Percentiles rank a stretch among this genome's conserved stretches.
phyloP scores from a whole-genome alignment of 805 yeast genomes.

The Metschnikowia rubicola region DNA sequence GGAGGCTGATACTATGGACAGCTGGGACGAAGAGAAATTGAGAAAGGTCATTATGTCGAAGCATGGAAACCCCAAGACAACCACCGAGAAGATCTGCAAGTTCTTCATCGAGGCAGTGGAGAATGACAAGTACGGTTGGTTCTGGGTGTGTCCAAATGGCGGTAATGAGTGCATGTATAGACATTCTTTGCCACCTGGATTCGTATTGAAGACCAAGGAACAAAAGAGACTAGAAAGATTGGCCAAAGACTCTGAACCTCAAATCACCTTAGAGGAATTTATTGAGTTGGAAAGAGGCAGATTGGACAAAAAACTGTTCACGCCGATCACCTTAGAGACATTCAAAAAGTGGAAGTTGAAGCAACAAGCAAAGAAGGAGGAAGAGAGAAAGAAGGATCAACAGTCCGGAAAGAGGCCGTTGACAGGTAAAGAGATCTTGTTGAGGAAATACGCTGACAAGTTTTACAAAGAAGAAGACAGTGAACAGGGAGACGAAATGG shows the following conservation, averaged over 20 bases:
- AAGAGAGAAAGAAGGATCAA: constrained; percentile 31
- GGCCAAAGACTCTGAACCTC: constrained; percentile 80
- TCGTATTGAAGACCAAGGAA: constrained; percentile 93
- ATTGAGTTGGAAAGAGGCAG: constrained; percentile 88
- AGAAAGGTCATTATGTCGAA: constrained; percentile 82
- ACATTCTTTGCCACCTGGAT: constrained; percentile 96
- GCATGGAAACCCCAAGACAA: constrained; percentile 91
- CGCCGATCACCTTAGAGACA: constrained; percentile 82
- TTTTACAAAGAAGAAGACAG: constrained; percentile 51
- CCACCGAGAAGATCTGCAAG: constrained; percentile 94
- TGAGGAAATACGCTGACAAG: constrained; percentile 56
- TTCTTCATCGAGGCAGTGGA: constrained; percentile 95
- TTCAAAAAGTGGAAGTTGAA: constrained; percentile 81
- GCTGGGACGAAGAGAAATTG: constrained; percentile 95
- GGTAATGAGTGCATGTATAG: constrained; percentile 90
- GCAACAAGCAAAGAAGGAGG: constrained; percentile 56
- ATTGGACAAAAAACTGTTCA: constrained; percentile 67
- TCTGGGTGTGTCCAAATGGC: constrained; percentile 95
- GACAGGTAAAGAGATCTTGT: constrained; percentile 68
- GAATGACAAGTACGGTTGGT: constrained; percentile 97
- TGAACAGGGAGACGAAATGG: constrained; percentile 51
- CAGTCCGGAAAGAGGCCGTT: constrained; percentile 44
- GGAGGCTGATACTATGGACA: constrained; percentile 86
- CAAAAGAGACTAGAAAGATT: constrained; percentile 85
- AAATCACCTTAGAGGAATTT: constrained; percentile 92